Conservation (phyloP, 306 rosid genomes). For the Pterocarpus macrocarpus region DNA sequence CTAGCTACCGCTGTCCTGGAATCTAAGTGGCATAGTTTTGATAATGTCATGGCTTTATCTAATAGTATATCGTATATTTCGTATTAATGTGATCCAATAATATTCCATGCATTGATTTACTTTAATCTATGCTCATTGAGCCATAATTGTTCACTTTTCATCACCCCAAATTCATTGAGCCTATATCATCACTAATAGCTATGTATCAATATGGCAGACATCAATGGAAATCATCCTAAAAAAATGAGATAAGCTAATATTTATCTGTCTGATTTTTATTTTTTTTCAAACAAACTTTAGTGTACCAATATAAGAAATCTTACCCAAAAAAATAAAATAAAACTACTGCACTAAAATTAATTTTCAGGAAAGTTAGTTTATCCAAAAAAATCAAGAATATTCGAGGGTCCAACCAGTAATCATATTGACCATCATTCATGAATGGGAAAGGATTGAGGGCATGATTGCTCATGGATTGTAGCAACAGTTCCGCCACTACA, state of each 20-base stretch:
- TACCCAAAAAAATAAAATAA: background rate
- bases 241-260: background rate
- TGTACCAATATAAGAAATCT: background rate
- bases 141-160: constrained; percentile 29
- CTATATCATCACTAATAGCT: constrained; percentile 8
- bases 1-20: too few species aligned
- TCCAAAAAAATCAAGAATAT: background rate
- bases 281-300: background rate
- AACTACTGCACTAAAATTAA: background rate
- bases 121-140: background rate
- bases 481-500: constrained; percentile 16
- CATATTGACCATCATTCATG: background rate
- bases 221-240: background rate
- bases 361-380: background rate
- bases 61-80: background rate
- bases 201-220: background rate
- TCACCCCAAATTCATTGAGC: background rate
- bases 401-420: constrained; percentile 1
- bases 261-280: background rate
- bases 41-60: too few species aligned
- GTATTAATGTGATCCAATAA: background rate
- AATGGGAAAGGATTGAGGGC: constrained; percentile 18
- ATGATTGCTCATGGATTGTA: constrained; percentile 7
- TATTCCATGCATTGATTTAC: background rate
- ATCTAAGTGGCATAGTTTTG: too few species aligned